Conservation (phyloP, 2,329 filamentous ascomycete genomes). For the Fusarium sp. region DNA sequence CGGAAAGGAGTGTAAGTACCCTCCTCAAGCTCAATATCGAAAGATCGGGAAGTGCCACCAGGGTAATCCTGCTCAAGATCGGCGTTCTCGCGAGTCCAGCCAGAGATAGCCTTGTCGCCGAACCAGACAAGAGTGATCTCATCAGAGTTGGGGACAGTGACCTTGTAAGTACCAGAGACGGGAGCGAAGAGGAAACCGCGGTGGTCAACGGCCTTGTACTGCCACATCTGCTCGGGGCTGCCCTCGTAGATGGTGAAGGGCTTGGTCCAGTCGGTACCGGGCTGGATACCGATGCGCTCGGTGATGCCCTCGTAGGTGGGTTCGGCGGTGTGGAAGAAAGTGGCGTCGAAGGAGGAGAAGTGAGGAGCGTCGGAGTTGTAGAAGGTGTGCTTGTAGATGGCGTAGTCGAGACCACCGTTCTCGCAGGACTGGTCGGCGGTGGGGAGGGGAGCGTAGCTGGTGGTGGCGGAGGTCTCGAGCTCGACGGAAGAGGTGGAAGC, state of each 20-base stretch:
- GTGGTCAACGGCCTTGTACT: conserved; percentile 21
- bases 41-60: conserved; percentile 1
- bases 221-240: background rate
- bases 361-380: conserved; percentile 5
- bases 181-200: conserved; percentile 7
- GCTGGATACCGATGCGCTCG: conserved; percentile 5
- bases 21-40: background rate
- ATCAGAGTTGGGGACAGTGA: conserved; percentile 17
- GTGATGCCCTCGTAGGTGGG: background rate
- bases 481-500: background rate
- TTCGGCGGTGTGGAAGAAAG: background rate
- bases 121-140: conserved; percentile 22
- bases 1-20: conserved; percentile 20
- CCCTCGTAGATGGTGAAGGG: conserved; percentile 8
- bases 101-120: background rate
- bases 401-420: conserved; percentile 4
- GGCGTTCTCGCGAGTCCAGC: background rate
- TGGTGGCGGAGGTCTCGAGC: background rate
- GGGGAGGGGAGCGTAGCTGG: background rate
- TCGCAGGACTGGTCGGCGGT: conserved; percentile 18
- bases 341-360: conserved; percentile 2
- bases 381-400: background rate
- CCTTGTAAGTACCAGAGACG: background rate
- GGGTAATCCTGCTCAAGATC: conserved; percentile 21
- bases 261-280: background rate